Conservation (phyloP, 768 basidiomycete genomes). For the Russula emetica region DNA sequence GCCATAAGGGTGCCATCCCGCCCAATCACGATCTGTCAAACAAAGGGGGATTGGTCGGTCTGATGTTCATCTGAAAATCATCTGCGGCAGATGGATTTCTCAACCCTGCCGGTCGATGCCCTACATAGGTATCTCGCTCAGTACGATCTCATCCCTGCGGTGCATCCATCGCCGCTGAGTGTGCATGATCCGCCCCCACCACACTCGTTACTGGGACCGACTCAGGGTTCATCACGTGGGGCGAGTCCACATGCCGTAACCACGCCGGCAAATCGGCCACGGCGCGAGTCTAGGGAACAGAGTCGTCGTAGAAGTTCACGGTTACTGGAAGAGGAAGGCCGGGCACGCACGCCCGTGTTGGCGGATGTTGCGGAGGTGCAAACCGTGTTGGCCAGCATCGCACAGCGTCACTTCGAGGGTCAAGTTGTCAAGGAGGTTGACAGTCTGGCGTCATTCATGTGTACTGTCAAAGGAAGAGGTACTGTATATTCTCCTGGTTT, state of each 20-base stretch:
- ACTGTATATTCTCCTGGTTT: conserved; percentile 16
- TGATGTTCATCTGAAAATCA: conserved; percentile 22
- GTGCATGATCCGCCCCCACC: conserved; percentile 70
- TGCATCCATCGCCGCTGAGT: conserved; percentile 66
- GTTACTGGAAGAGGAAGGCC: conserved; percentile 59
- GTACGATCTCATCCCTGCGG: conserved; percentile 64
- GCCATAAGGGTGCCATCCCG: background rate
- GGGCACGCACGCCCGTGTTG: conserved; percentile 57
- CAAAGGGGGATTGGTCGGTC: background rate
- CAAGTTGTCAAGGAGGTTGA: conserved; percentile 70
- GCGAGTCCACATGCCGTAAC: conserved; percentile 45
- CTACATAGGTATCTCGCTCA: conserved; percentile 70
- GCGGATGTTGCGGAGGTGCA: conserved; percentile 69
- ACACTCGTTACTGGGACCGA: conserved; percentile 49
- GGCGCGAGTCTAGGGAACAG: conserved; percentile 60
- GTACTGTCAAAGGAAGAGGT: conserved; percentile 54
- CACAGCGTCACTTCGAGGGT: conserved; percentile 69
- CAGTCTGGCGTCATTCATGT: conserved; percentile 78
- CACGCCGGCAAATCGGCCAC: conserved; percentile 68
- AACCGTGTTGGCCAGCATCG: conserved; percentile 59
- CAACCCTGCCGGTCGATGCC: conserved; percentile 57
- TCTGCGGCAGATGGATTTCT: conserved; percentile 63
- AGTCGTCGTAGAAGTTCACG: conserved; percentile 67
- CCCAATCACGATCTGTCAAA: conserved; percentile 17
- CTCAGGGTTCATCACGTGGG: conserved; percentile 44